phyloP scores from a whole-genome alignment of 495 filamentous ascomycete genomes.

The Penicillium fimorum region DNA sequence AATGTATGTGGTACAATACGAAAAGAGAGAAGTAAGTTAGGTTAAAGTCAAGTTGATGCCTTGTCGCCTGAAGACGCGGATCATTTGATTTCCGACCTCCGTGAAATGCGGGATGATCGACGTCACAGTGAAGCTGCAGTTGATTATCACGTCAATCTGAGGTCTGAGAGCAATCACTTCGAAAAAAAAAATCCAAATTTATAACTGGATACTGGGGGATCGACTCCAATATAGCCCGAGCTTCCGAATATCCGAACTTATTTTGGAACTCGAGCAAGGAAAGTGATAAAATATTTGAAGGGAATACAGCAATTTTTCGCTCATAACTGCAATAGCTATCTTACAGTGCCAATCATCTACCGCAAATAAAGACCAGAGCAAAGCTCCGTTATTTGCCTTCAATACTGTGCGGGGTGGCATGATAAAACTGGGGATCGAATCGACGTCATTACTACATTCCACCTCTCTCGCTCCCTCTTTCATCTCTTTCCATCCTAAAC shows the following conservation, averaged over 20 bases:
- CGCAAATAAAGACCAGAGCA: background rate
- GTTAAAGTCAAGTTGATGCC: constrained; percentile 12
- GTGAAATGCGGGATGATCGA: constrained; percentile 34
- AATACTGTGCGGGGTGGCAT: constrained; percentile 23
- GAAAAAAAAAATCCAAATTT: background rate
- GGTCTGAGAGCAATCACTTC: background rate
- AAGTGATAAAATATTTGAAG: background rate
- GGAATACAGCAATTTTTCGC: constrained; percentile 14
- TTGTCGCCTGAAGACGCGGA: constrained; percentile 23
- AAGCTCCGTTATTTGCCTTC: background rate
- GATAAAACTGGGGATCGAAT: constrained; percentile 19
- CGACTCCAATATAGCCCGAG: background rate
- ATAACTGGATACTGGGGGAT: background rate
- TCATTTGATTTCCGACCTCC: constrained; percentile 17
- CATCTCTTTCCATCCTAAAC: background rate
- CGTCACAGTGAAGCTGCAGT: constrained; percentile 23
- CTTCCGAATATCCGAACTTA: background rate
- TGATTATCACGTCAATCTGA: constrained; percentile 8
- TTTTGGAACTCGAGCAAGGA: background rate
- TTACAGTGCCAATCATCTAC: background rate
- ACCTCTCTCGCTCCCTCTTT: constrained; percentile 2
- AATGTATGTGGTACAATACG: background rate
- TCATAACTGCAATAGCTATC: background rate
- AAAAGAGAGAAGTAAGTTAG: background rate
- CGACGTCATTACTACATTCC: constrained; percentile 32